These are phyloP conservation scores for Ascochyta koolunga DNA, from an alignment of 2,329 filamentous ascomycete species.

Conservation along the genomic window DNA sequence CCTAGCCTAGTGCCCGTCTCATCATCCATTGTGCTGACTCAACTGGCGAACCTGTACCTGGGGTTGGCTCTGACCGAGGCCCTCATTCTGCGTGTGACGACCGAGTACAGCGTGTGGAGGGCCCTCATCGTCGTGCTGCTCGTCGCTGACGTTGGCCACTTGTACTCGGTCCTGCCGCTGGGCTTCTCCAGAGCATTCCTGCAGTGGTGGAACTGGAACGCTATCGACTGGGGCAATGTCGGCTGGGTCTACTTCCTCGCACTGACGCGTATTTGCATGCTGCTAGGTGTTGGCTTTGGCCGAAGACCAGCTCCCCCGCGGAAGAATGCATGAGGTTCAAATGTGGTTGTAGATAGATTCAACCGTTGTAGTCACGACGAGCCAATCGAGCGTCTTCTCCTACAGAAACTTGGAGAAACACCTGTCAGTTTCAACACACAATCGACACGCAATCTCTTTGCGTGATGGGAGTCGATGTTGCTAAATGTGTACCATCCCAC, in stretches of 20 bases:
- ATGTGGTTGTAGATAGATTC: conserved; percentile 1
- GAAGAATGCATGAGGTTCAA: conserved; percentile 9
- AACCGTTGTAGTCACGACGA: neutral
- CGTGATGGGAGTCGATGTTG: conserved; percentile 1
- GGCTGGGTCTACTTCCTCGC: conserved; percentile 73
- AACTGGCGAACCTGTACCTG: conserved; percentile 79
- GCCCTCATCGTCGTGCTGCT: conserved; percentile 70
- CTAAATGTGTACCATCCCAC: neutral
- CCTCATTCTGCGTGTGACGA: conserved; percentile 72
- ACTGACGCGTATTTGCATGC: conserved; percentile 31
- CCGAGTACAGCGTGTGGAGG: conserved; percentile 72
- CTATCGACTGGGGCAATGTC: conserved; percentile 71
- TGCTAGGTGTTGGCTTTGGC: conserved; percentile 36
- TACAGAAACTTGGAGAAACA: conserved; percentile 8
- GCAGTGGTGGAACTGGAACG: conserved; percentile 67
- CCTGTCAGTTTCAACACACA: neutral
- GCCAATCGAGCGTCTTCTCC: neutral
- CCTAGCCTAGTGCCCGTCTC: conserved; percentile 57
- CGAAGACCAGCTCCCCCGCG: neutral
- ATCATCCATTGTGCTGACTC: conserved; percentile 71
- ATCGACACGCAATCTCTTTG: neutral
- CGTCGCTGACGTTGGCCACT: conserved; percentile 77
- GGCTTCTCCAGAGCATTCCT: conserved; percentile 67
- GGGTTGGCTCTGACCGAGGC: conserved; percentile 80
- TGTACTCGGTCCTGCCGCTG: conserved; percentile 68